phyloP scores from a whole-genome alignment of 495 filamentous ascomycete species.

The Ramalina peruviana region DNA sequence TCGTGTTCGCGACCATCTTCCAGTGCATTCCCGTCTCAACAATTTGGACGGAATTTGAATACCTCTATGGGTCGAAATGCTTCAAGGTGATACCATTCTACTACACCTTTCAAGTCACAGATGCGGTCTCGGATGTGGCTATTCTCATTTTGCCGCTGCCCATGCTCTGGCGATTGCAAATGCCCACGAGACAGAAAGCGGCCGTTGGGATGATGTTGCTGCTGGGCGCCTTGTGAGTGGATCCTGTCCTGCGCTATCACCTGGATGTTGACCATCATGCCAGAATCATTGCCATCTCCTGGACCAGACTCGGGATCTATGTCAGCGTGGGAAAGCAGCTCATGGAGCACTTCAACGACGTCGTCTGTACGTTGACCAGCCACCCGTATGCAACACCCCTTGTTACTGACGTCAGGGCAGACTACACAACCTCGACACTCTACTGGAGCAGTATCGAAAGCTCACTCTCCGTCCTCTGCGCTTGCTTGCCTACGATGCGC shows the following conservation, averaged over 20 bases:
- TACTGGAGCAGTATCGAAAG: background rate
- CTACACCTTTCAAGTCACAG: background rate
- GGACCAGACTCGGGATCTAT: background rate
- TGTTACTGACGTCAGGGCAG: background rate
- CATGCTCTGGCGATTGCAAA: conserved; percentile 10
- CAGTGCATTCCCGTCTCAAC: conserved; percentile 21
- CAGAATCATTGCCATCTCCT: conserved; percentile 1
- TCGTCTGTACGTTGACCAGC: background rate
- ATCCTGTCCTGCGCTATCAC: background rate
- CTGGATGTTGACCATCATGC: background rate
- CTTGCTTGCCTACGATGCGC: background rate
- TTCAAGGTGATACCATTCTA: conserved; percentile 17
- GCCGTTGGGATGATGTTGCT: conserved; percentile 6
- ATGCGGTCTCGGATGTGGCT: conserved; percentile 3
- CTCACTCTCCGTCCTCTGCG: conserved; percentile 1
- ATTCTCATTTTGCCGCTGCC: conserved; percentile 8
- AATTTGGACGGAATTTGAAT: conserved; percentile 14
- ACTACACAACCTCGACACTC: background rate
- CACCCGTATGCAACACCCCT: too few species aligned
- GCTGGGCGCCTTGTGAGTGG: conserved; percentile 3
- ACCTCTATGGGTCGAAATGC: conserved; percentile 15
- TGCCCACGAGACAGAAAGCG: conserved; percentile 9
- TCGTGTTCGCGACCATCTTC: conserved; percentile 21
- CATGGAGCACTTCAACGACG: background rate
- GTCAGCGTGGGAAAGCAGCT: background rate